Base-by-base conservation (phyloP, 441 rosid genomes). In the Corymbia citriodora region DNA sequence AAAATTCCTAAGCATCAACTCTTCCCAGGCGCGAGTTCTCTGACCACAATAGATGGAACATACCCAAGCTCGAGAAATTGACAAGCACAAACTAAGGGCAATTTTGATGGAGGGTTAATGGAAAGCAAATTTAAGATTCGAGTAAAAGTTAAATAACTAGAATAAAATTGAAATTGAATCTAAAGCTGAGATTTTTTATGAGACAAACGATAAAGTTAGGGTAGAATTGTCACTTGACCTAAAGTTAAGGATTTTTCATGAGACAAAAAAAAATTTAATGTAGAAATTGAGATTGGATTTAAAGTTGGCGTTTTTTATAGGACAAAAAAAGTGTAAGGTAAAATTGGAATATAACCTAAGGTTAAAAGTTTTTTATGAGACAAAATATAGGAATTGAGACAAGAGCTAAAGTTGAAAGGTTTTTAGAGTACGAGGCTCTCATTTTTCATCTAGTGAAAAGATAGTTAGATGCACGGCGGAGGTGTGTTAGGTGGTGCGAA, bases 111-210 rank as follows among this genome's bases (percentile, higher is more conserved):
- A 23, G 13, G 1, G 3, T 57, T 23, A 23, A 57, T 57, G 63
- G 14, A 10, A 23, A 23, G 0, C 0, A 4, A 1, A 57, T 57
- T 23, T 23, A 29, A 0, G 6, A 10, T 10, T 57, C 3, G 10
- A 57, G 3, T 57, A 57, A 57, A 57, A 57, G 3, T 23, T 23
- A 57, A 57, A 57, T 17, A 57, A 57, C 4, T 23, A 57, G 1
- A 57, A 0, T 23, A 0, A 57, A 57, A 57, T 57, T 57, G 7
- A 57, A 57, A 23, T 0, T 23, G 7, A 1, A 57, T 12, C 10
- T 57, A 57, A 57, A 57, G 63, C 0, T 57, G 0, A 0, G 13
- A 57, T 57, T 23, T 57, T 57, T 57, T 57, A 21, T 57, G 1
- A 57, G 29, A 57, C 7, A 0, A 57, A 57, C 9, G 23, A 57